These are phyloP conservation scores for Penicillium mononematosum DNA, from an alignment of 495 filamentous ascomycete species.

Conservation along the genomic window DNA sequence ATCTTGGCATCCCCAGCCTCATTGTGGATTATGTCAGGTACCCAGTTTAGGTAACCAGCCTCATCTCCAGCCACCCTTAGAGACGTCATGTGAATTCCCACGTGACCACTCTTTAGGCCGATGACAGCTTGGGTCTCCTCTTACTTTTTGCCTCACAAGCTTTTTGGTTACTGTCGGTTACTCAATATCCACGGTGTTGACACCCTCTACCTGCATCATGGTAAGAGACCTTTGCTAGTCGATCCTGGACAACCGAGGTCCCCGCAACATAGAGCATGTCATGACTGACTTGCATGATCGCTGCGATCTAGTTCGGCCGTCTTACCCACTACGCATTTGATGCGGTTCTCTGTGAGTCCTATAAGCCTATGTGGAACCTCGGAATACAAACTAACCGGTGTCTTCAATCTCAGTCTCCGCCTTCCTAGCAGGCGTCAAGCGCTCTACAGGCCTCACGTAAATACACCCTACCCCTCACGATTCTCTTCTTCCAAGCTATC, in stretches of 20 bases:
- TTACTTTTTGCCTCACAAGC: background rate
- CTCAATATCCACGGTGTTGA: constrained; percentile 3
- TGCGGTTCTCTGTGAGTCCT: constrained; percentile 77
- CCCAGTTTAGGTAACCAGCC: constrained; percentile 15
- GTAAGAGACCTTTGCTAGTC: constrained; percentile 16
- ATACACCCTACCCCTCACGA: constrained; percentile 36
- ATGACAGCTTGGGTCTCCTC: background rate
- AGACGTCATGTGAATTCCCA: constrained; percentile 32
- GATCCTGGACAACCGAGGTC: background rate
- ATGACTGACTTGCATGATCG: constrained; percentile 13
- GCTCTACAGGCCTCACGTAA: constrained; percentile 96
- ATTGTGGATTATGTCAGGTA: constrained; percentile 19
- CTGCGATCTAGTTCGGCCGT: constrained; percentile 74
- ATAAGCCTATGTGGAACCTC: background rate
- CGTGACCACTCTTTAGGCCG: background rate
- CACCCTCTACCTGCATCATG: constrained; percentile 19
- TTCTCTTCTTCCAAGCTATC: constrained; percentile 1
- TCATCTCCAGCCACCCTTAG: constrained; percentile 16
- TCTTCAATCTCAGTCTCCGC: constrained; percentile 67
- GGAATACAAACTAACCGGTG: constrained; percentile 24
- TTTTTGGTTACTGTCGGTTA: constrained; percentile 2
- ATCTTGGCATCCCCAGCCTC: constrained; percentile 11
- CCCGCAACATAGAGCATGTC: background rate
- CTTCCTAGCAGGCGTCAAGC: constrained; percentile 93
- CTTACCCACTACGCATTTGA: constrained; percentile 95